These are phyloP conservation scores for Aspergillus fumigatiaffinis DNA, from an alignment of 2,329 filamentous ascomycete species.

Conservation along the genomic window DNA sequence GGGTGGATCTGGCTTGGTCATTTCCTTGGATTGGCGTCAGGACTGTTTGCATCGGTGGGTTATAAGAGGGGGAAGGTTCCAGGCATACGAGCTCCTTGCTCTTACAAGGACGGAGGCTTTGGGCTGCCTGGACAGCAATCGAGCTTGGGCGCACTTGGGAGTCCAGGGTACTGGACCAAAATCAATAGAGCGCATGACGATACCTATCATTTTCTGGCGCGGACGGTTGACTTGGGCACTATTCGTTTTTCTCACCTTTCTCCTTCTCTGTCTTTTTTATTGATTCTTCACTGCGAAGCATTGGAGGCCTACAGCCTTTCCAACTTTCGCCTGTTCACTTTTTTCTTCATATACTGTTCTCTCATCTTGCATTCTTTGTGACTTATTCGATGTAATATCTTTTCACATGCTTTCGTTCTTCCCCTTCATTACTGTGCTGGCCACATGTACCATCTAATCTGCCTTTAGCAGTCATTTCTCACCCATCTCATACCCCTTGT, in stretches of 20 bases:
- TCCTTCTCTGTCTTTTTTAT: slow-evolving; percentile 11
- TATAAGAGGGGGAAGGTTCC: slow-evolving; percentile 14
- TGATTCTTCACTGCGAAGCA: slow-evolving; percentile 26
- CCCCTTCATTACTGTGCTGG: slow-evolving; percentile 35
- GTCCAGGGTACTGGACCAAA: slow-evolving; percentile 15
- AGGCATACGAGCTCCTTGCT: slow-evolving; percentile 18
- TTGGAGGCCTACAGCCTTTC: slow-evolving; percentile 26
- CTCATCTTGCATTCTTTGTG: slow-evolving; percentile 19
- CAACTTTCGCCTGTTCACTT: slow-evolving; percentile 27
- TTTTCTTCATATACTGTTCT: slow-evolving; percentile 18
- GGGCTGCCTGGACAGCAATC: slow-evolving; percentile 12
- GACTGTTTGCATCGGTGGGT: slow-evolving; percentile 27
- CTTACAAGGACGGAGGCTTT: slow-evolving; percentile 4
- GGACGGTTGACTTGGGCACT: slow-evolving; percentile 22
- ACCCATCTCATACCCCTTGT: slow-evolving; percentile 32
- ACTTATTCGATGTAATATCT: slow-evolving; percentile 33
- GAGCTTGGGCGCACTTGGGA: slow-evolving; percentile 16
- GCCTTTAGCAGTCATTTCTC: slow-evolving; percentile 14
- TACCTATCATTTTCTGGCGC: slow-evolving; percentile 17
- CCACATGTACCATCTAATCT: slow-evolving; percentile 40
- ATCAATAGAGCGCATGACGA: slow-evolving; percentile 21
- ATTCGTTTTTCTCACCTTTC: slow-evolving; percentile 16
- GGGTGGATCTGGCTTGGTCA: slow-evolving; percentile 22
- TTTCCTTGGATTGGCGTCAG: slow-evolving; percentile 33
- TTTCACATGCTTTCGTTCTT: slow-evolving; percentile 17